Evolutionary conservation across 2,329 filamentous ascomycete genomes (phyloP).

Genomic region (Colletotrichum neosansevieriae): DNA sequence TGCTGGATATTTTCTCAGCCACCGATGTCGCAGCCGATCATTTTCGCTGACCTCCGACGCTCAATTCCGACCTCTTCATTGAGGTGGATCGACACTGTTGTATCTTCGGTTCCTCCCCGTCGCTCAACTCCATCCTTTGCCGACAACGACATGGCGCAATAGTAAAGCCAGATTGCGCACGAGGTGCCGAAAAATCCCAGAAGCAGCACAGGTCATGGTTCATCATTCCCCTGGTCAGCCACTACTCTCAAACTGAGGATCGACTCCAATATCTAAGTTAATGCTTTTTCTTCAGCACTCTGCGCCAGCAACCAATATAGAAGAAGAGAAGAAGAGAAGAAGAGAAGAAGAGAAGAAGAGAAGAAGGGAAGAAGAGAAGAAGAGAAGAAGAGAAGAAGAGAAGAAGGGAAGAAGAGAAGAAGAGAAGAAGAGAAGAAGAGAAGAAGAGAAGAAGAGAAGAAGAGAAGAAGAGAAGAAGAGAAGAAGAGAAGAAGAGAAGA

Average conservation of each 20-base stretch:
- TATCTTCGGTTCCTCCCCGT: background rate
- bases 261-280: background rate
- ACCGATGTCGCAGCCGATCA: background rate
- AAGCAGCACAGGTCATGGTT: background rate
- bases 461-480: constrained; percentile 18
- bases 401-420: constrained; percentile 22
- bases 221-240: background rate
- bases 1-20: no score
- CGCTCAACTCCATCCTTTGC: constrained; percentile 1
- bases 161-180: background rate
- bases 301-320: background rate
- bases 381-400: constrained; percentile 15
- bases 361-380: constrained; percentile 22
- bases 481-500: constrained; percentile 18
- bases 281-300: rapidly evolving
- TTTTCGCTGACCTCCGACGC: constrained; percentile 19
- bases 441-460: constrained; percentile 20
- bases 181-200: background rate
- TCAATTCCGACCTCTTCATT: constrained; percentile 7
- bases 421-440: constrained; percentile 15
- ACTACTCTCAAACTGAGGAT: no score
- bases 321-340: constrained; percentile 18
- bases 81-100: background rate
- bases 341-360: constrained; percentile 15
- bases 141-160: background rate